Evolutionary conservation across 2,329 filamentous ascomycete genomes (phyloP), one percentile per base, ranked within the genome.

Genomic region (Fragosphaeria purpurea): DNA sequence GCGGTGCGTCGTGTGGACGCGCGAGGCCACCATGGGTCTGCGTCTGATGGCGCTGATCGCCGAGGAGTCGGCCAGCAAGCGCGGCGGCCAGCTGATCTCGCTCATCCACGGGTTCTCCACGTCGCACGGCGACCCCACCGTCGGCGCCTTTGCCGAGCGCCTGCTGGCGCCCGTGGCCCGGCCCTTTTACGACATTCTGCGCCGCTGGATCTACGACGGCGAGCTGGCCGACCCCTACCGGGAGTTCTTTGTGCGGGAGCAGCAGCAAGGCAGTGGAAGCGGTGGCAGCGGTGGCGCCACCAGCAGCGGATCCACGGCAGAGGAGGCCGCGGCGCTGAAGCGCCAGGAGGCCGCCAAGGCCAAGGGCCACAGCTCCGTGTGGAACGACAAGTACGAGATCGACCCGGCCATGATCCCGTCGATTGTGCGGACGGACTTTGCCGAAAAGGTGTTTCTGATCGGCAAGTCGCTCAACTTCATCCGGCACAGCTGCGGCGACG

Each of bases 381-480:
- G 93, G 93, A 90, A 97, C 65, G 89, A 95, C 67, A 97, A 97
- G 65, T 98, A 95, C 68, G 86, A 88, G 61, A 75, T 96, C 40
- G 83, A 87, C 58, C 77, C 86, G 52, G 76, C 79, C 45, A 93
- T 96, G 86, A 83, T 96, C 31, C 93, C 93, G 0, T 90, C 85
- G 41, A 97, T 97, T 61, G 89, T 96, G 58, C 94, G 88, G 0
- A 77, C 85, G 43, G 90, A 95, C 54, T 96, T 98, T 67, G 89
- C 93, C 0, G 88, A 93, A 58, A 96, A 96, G 63, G 88, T 98
- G 6, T 97, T 97, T 60, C 71, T 98, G 7, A 98, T 98, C 59
- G 93, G 93, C 51, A 98, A 98, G 66, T 95, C 90, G 4, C 76
- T 98, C 50, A 98, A 98, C 67, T 98, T 98, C 67, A 96, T 98